These are phyloP conservation scores for Dendrothele bispora DNA, from an alignment of 768 basidiomycete species.

Conservation along the genomic window DNA sequence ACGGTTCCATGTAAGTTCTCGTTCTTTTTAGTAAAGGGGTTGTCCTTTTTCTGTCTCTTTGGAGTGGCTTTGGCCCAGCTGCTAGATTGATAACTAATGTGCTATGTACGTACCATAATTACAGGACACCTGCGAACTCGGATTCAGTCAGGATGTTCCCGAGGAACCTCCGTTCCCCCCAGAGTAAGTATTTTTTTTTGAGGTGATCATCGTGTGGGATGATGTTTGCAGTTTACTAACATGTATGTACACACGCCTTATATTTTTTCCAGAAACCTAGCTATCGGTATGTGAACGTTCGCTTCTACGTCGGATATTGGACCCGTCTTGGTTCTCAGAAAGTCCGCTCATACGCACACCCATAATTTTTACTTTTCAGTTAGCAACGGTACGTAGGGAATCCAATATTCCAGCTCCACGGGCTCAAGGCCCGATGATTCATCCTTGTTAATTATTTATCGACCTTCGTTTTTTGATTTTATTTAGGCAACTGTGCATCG, in stretches of 20 bases:
- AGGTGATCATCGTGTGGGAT: background rate
- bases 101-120: background rate
- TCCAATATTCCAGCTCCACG: too few species aligned
- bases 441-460: background rate
- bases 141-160: slow-evolving; percentile 39
- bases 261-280: slow-evolving; percentile 34
- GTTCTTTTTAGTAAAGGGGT: background rate
- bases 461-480: too few species aligned
- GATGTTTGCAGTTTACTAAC: background rate
- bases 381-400: slow-evolving; percentile 1
- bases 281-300: slow-evolving; percentile 34
- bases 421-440: background rate
- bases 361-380: background rate
- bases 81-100: too few species aligned
- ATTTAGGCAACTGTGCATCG: slow-evolving; percentile 46
- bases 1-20: slow-evolving; percentile 43
- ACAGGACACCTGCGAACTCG: slow-evolving; percentile 44
- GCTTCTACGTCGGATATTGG: background rate
- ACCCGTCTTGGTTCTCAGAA: background rate
- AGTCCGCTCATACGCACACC: too few species aligned
- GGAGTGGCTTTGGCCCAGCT: background rate
- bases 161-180: slow-evolving; percentile 45
- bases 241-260: background rate
- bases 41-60: slow-evolving; percentile 8
- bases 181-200: slow-evolving; percentile 25